Evolutionary conservation across 1,284 basidiomycete genomes (phyloP).

Genomic region (Fomitopsis palustris): DNA sequence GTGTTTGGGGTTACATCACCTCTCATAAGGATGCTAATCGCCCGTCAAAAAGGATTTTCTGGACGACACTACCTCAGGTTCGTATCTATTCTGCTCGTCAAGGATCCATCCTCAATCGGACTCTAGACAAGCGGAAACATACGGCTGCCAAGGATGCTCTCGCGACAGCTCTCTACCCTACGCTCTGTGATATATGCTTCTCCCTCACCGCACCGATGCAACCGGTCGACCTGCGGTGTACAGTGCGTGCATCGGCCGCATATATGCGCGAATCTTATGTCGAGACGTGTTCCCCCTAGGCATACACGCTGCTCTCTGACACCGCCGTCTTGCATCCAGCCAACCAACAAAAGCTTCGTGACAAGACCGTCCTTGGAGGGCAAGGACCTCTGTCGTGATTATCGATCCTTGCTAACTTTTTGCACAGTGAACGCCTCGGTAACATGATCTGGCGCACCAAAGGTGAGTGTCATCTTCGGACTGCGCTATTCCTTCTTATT

Average conservation of each 20-base stretch:
- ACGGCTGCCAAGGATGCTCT: constrained; percentile 23
- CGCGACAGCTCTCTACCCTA: constrained; percentile 24
- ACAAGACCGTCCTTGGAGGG: constrained; percentile 26
- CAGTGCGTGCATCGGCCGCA: constrained; percentile 18
- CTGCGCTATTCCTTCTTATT: not conserved
- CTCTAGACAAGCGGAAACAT: constrained; percentile 1
- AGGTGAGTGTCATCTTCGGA: constrained; percentile 17
- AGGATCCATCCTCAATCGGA: not conserved
- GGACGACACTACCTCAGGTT: constrained; percentile 18
- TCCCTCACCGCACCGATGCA: constrained; percentile 24
- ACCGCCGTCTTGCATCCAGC: constrained; percentile 22
- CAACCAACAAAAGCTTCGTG: constrained; percentile 29
- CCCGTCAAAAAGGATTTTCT: constrained; percentile 21
- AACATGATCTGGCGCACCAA: constrained; percentile 28
- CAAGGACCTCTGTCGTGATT: constrained; percentile 4
- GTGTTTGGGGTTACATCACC: constrained; percentile 8
- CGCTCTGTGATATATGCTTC: constrained; percentile 29
- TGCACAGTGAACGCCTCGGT: constrained; percentile 25
- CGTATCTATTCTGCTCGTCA: not conserved
- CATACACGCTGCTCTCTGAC: constrained; percentile 30
- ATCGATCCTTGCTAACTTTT: not conserved
- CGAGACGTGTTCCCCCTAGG: constrained; percentile 14
- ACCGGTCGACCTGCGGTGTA: constrained; percentile 26
- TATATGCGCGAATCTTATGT: constrained; percentile 8
- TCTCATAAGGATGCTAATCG: not conserved